These are phyloP conservation scores for Fusarium dlaminii DNA, from an alignment of 2,329 filamentous ascomycete genomes.

Conservation along the genomic window DNA sequence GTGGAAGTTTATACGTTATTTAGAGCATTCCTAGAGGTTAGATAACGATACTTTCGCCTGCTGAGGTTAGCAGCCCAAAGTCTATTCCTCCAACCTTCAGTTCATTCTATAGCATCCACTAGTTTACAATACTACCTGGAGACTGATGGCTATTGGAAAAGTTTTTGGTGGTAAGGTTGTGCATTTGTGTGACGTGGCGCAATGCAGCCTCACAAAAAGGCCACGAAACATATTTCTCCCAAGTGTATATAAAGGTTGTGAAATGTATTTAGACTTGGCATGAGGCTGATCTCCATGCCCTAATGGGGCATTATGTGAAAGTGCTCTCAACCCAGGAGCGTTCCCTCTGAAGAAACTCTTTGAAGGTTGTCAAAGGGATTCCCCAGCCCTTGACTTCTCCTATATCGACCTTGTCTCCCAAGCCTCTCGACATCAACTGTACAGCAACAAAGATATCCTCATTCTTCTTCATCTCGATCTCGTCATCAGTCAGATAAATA, in stretches of 20 bases:
- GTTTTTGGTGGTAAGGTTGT: background rate
- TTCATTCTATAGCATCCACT: background rate
- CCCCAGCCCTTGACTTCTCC: background rate
- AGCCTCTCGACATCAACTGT: background rate
- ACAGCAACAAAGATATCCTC: background rate
- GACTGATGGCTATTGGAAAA: background rate
- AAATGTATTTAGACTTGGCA: background rate
- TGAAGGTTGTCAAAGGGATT: background rate
- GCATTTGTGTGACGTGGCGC: background rate
- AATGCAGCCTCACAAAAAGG: background rate
- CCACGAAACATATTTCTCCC: background rate
- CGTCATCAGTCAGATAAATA: background rate
- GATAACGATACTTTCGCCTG: background rate
- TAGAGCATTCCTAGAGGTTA: too few species aligned
- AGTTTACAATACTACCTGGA: background rate
- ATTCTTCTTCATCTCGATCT: background rate
- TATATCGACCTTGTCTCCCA: background rate
- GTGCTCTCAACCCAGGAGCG: background rate
- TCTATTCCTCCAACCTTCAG: too few species aligned
- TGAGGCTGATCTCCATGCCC: rapidly evolving
- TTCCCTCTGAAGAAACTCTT: background rate
- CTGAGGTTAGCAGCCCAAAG: background rate
- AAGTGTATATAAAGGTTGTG: background rate
- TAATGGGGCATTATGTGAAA: background rate
- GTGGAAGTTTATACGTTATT: background rate